Percentiles rank a stretch among this genome's conserved stretches.
Conservation (phyloP, 352 stramenopile genomes). For the Blastocystis sp. region DNA sequence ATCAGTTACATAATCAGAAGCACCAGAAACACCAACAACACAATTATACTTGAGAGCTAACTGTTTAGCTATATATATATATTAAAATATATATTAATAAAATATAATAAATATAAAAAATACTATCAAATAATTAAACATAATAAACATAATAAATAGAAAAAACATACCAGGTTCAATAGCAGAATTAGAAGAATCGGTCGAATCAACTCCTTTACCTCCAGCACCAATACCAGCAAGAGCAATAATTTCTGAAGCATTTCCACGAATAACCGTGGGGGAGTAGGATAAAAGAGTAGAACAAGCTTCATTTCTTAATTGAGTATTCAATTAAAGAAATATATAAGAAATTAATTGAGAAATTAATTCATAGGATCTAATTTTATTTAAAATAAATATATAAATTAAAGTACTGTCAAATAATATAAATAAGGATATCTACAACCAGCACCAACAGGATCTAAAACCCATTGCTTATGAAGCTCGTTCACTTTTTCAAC, state of each 20-base stretch:
- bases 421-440: no score
- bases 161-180: constrained; percentile 5
- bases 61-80: no score
- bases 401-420: no score
- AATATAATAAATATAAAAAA: no score
- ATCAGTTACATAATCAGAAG: constrained; percentile 29
- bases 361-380: no score
- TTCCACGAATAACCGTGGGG: constrained; percentile 32
- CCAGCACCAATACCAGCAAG: neutral
- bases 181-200: constrained; percentile 11
- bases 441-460: constrained; percentile 32
- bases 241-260: constrained; percentile 35
- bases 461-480: constrained; percentile 30
- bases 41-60: constrained; percentile 24
- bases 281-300: constrained; percentile 21
- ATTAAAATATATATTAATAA: no score
- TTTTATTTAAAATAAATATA: no score
- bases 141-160: no score
- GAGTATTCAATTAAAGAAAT: no score
- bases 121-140: no score
- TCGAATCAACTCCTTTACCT: constrained; percentile 23
- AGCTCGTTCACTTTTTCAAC: constrained; percentile 26
- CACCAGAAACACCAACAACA: constrained; percentile 23
- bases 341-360: no score
- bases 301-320: constrained; percentile 16